Percentiles rank a stretch among this genome's conserved stretches.
Conservation (phyloP, 2,329 filamentous ascomycete genomes). For the Aspergillus fumigatus region DNA sequence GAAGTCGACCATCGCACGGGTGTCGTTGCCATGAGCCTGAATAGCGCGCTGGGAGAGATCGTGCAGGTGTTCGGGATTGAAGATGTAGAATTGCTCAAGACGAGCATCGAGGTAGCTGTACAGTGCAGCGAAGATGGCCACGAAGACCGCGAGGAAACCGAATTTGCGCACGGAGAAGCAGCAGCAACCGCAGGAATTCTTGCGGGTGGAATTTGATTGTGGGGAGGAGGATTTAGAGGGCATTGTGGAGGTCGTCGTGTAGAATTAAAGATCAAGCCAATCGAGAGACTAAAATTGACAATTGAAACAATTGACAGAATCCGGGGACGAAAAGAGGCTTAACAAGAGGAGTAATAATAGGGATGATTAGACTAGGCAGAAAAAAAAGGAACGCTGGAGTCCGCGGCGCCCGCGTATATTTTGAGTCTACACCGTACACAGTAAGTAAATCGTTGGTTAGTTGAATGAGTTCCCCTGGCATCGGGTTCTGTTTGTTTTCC, state of each 20-base stretch:
- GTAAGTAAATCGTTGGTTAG: neutral
- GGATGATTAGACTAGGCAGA: neutral
- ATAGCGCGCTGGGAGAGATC: constrained; percentile 64
- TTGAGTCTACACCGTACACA: neutral
- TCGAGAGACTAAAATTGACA: constrained; percentile 3
- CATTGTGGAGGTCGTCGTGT: constrained; percentile 11
- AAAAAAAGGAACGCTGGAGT: neutral
- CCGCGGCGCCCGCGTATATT: neutral
- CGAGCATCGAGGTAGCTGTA: constrained; percentile 36
- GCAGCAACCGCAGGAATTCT: constrained; percentile 17
- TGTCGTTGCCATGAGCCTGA: constrained; percentile 68
- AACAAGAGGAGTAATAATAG: neutral
- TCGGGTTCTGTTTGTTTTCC: neutral
- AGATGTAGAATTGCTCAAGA: constrained; percentile 63
- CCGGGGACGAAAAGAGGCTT: constrained; percentile 4
- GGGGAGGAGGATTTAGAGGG: constrained; percentile 18
- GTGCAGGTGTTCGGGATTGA: constrained; percentile 64
- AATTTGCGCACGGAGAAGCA: constrained; percentile 27
- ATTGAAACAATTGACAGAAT: neutral
- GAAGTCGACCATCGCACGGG: constrained; percentile 60
- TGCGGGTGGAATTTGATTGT: constrained; percentile 5
- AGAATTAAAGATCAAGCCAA: constrained; percentile 1
- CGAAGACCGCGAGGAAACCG: constrained; percentile 29
- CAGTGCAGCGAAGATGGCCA: constrained; percentile 33
- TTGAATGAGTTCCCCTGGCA: neutral